These are phyloP conservation scores for Suillus americanus DNA, from an alignment of 768 basidiomycete species.

Conservation along the genomic window DNA sequence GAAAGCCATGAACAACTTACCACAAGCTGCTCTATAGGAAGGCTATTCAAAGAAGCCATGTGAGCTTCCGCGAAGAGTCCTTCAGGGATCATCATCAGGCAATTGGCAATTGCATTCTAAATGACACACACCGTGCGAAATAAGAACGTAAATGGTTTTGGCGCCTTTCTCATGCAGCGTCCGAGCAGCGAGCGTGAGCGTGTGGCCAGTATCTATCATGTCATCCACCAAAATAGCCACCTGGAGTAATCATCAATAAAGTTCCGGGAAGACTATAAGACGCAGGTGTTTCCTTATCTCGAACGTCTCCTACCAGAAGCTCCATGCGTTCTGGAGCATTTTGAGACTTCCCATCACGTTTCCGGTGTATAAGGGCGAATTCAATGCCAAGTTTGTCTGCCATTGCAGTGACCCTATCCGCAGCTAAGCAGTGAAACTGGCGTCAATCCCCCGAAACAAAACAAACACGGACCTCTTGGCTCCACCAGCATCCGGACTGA, in stretches of 20 bases:
- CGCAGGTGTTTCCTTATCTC: constrained; percentile 63
- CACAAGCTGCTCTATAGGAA: constrained; percentile 85
- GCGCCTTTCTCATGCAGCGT: constrained; percentile 92
- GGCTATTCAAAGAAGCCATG: constrained; percentile 60
- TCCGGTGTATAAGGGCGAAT: constrained; percentile 93
- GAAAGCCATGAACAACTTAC: constrained; percentile 40
- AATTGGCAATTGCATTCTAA: constrained; percentile 4
- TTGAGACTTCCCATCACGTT: constrained; percentile 68
- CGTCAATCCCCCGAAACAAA: background rate
- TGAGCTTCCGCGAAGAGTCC: constrained; percentile 80
- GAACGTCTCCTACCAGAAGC: constrained; percentile 91
- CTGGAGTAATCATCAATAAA: constrained; percentile 35
- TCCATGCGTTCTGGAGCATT: constrained; percentile 83
- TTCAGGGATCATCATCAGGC: constrained; percentile 27
- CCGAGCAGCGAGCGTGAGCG: constrained; percentile 80
- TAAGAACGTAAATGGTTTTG: constrained; percentile 78
- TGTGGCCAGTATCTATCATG: constrained; percentile 95
- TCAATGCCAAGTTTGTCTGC: constrained; percentile 95
- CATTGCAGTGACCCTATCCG: constrained; percentile 80
- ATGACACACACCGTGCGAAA: constrained; percentile 77
- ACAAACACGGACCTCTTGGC: constrained; percentile 86
- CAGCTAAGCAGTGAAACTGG: constrained; percentile 5
- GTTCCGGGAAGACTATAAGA: background rate
- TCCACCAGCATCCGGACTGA: constrained; percentile 96
- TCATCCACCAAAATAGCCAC: constrained; percentile 96